phyloP scores from a whole-genome alignment of 495 filamentous ascomycete genomes.

The Recurvomyces mirabilis region DNA sequence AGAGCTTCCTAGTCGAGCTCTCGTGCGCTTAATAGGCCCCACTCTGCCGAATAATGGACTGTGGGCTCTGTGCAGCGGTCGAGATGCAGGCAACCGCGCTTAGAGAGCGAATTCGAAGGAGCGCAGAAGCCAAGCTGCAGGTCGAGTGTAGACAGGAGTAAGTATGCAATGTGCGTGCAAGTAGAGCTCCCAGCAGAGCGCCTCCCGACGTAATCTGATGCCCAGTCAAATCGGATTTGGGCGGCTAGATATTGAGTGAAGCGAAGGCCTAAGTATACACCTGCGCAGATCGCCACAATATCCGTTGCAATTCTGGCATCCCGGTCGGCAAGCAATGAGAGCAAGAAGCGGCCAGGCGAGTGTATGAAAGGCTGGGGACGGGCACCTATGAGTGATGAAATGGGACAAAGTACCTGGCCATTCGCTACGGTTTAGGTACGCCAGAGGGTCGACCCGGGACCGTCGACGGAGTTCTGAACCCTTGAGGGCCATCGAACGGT shows the following conservation, averaged over 20 bases:
- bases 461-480: not conserved
- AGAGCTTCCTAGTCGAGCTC: slow-evolving; percentile 1
- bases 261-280: slow-evolving; percentile 1
- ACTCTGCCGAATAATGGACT: slow-evolving; percentile 7
- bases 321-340: slow-evolving; percentile 7
- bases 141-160: slow-evolving; percentile 3
- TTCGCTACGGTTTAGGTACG: slow-evolving; percentile 11
- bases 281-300: slow-evolving; percentile 12
- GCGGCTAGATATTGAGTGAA: slow-evolving; percentile 6
- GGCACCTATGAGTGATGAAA: slow-evolving; percentile 10
- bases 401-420: slow-evolving; percentile 9
- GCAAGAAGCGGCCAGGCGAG: slow-evolving; percentile 9
- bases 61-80: slow-evolving; percentile 2
- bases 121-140: slow-evolving; percentile 13
- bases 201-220: slow-evolving; percentile 13
- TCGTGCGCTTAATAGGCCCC: slow-evolving; percentile 14
- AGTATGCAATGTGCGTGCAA: not conserved
- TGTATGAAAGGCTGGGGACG: slow-evolving; percentile 6
- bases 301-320: slow-evolving; percentile 1
- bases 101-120: not conserved
- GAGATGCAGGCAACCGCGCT: slow-evolving; percentile 18
- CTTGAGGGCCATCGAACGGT: not conserved
- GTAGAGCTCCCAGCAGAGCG: too few species aligned
- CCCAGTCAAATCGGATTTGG: slow-evolving; percentile 9
- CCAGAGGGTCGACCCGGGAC: slow-evolving; percentile 12